These are phyloP conservation scores for Sporothrix variecibatus DNA, from an alignment of 2,329 filamentous ascomycete genomes.

Conservation along the genomic window DNA sequence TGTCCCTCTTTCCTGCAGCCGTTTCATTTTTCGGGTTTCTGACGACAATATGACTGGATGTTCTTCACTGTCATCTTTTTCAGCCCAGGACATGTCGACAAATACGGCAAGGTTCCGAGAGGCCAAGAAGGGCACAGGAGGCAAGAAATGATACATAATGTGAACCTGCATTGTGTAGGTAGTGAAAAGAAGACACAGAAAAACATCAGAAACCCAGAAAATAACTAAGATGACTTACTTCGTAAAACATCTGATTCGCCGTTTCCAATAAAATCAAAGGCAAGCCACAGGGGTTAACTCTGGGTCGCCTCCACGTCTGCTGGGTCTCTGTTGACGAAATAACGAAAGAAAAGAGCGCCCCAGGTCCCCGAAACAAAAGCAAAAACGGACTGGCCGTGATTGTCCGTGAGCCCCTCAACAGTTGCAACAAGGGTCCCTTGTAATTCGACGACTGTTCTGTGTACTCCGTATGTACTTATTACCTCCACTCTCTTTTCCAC, in stretches of 20 bases:
- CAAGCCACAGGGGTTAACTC: not conserved
- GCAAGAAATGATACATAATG: not conserved
- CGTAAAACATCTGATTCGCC: not conserved
- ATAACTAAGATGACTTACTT: not conserved
- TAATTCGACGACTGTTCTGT: not conserved
- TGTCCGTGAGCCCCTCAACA: not conserved
- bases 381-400: conserved; percentile 10
- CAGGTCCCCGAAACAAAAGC: not conserved
- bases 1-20: not conserved
- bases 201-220: not conserved
- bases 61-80: not conserved
- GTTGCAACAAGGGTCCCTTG: not conserved
- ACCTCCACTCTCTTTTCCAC: not conserved
- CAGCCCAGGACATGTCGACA: not conserved
- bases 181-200: not conserved
- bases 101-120: not conserved
- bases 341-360: no score
- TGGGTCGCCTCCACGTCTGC: not conserved
- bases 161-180: not conserved
- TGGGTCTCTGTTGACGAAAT: not conserved
- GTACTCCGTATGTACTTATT: not conserved
- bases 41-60: not conserved
- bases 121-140: not conserved
- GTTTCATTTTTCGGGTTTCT: not conserved
- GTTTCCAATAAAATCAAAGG: not conserved